A percentile compares a stretch with the other conserved stretches of the same genome.
These are phyloP conservation scores for Galeopsis tetrahit DNA, from an alignment of 257 asterid genomes.

Conservation along the genomic window DNA sequence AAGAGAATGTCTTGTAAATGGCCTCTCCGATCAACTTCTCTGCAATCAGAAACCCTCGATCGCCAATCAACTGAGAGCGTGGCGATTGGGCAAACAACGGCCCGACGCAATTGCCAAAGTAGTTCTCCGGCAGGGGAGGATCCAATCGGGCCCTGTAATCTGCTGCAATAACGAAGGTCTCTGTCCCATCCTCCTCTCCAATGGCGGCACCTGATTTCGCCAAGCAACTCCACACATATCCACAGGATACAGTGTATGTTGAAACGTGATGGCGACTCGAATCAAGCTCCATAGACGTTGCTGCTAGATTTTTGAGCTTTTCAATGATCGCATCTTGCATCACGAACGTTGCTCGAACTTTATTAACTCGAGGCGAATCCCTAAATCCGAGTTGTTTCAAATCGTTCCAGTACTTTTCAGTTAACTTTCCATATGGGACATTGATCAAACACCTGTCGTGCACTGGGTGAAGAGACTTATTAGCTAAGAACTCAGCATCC, in stretches of 20 bases:
- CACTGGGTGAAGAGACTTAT: constrained; percentile 22
- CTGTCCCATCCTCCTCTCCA: constrained; percentile 14
- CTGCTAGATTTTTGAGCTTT: constrained; percentile 15
- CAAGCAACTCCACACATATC: constrained; percentile 18
- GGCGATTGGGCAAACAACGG: constrained; percentile 6
- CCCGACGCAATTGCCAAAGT: constrained; percentile 25
- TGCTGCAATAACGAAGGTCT: not conserved
- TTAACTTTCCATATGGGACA: not conserved
- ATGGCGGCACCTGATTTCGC: constrained; percentile 14
- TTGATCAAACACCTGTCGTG: constrained; percentile 7
- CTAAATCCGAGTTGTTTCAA: not conserved
- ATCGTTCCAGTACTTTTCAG: constrained; percentile 8
- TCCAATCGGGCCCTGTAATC: constrained; percentile 9
- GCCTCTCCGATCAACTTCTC: constrained; percentile 23
- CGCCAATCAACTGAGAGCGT: constrained; percentile 5
- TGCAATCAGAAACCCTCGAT: constrained; percentile 11
- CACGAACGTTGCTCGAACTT: constrained; percentile 25
- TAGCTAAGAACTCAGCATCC: constrained; percentile 24
- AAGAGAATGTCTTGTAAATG: not conserved
- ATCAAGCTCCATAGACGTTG: not conserved
- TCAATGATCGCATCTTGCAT: constrained; percentile 10
- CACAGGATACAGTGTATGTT: not conserved
- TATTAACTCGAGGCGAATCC: not conserved
- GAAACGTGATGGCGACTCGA: constrained; percentile 6
- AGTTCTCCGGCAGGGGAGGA: constrained; percentile 16